Conservation (phyloP, 371 early-diverging fungal genomes). For the Mucor plumbeus region DNA sequence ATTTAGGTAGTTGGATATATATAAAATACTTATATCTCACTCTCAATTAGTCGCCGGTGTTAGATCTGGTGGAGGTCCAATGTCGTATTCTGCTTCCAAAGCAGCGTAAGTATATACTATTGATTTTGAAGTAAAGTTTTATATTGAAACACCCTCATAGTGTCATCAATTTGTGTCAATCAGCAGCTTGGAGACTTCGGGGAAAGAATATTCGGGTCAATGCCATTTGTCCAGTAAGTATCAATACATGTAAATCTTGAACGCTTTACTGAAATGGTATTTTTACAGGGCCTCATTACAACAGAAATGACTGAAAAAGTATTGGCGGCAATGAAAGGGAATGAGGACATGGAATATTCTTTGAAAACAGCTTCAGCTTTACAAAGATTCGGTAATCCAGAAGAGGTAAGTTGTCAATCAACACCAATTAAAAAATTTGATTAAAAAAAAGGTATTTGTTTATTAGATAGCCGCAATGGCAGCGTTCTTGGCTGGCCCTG, state of each 20-base stretch:
- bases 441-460: background rate
- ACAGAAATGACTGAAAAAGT: conserved; percentile 53
- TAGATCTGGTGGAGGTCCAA: conserved; percentile 48
- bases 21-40: too few species aligned
- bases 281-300: conserved; percentile 53
- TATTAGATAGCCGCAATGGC: conserved; percentile 8
- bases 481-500: conserved; percentile 12
- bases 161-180: conserved; percentile 57
- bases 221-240: conserved; percentile 56
- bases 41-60: conserved; percentile 43
- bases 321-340: background rate
- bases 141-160: conserved; percentile 20
- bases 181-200: conserved; percentile 45
- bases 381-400: background rate
- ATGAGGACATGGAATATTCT: background rate
- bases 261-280: background rate
- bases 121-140: background rate
- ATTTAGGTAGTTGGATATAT: too few species aligned
- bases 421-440: conserved; percentile 17
- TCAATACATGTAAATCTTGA: background rate
- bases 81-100: conserved; percentile 51
- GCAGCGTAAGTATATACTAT: conserved; percentile 32
- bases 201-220: conserved; percentile 59
- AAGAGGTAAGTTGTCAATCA: background rate
- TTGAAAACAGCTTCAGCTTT: background rate